Percentiles rank a stretch among this genome's conserved stretches.
phyloP scores from a whole-genome alignment of 2,329 filamentous ascomycete species.

The Aspergillus neoniger region DNA sequence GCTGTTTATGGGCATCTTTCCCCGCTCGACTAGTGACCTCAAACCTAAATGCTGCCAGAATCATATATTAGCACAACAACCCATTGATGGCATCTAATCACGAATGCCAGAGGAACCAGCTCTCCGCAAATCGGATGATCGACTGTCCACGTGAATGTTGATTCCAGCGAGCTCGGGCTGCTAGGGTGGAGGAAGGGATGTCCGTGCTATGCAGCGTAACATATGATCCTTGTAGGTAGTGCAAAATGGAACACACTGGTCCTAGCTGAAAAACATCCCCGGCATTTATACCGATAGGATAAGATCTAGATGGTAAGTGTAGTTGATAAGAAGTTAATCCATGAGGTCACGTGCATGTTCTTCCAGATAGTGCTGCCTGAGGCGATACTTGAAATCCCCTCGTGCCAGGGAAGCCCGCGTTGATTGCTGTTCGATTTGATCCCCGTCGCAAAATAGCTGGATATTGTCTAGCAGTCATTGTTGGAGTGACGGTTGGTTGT shows the following conservation, averaged over 20 bases:
- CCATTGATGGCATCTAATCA: not conserved
- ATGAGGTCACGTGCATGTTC: not conserved
- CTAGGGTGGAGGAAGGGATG: not conserved
- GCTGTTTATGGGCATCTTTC: not conserved
- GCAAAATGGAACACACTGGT: not conserved
- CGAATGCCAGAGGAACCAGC: not conserved
- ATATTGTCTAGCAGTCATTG: too few relatives aligned
- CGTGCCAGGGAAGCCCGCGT: not conserved
- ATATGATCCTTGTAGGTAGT: not conserved
- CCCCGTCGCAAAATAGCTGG: not conserved
- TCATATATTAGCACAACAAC: not conserved
- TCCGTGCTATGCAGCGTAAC: not conserved
- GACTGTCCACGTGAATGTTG: not conserved
- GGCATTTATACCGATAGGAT: not conserved
- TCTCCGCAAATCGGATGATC: conserved; percentile 3
- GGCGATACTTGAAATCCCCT: not conserved
- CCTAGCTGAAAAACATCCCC: not conserved
- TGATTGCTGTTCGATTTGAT: not conserved
- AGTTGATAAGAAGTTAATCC: not conserved
- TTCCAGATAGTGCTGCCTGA: not conserved
- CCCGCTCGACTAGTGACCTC: not conserved
- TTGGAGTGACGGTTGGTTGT: not conserved
- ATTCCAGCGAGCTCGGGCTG: not conserved
- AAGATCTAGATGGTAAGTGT: not conserved
- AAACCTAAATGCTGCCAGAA: not conserved